Base-by-base conservation (phyloP, 2,329 filamentous ascomycete species). In the Akanthomyces muscarius region DNA sequence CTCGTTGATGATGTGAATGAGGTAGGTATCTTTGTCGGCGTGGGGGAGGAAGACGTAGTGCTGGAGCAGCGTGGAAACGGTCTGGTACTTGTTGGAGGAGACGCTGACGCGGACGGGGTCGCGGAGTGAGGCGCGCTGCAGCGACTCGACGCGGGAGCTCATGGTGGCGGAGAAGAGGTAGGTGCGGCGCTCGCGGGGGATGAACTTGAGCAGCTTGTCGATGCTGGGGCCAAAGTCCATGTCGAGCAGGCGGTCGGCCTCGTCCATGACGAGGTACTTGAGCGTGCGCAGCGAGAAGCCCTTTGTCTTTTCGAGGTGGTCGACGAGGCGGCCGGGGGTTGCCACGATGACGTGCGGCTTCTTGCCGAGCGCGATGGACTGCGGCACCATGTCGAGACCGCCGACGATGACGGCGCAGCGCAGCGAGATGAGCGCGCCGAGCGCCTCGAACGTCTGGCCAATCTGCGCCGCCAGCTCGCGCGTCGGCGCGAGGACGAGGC, bases 281-380 rank as follows among this genome's bases (percentile, higher is more conserved):
- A 97, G 80, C 4, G 84, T 83, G 36, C 89, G 85, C 55, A 98
- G 79, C 1, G 89, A 93, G 77, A 99, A 98, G 13, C 95, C 94
- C 75, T 97, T 97, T 2, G 95, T 99, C 77, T 97, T 97, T 74
- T 98, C 92, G 10, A 98, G 80, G 70, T 99, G 95, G 71, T 98
- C 95, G 5, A 97, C 81, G 25, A 97, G 79, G 63, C 94, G 86
- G 59, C 93, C 94, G 0, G 94, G 94, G 0, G 94, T 97, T 0
- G 94, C 94, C 45, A 98, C 93, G 25, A 98, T 81, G 28, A 99
- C 88, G 71, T 99, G 95, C 8, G 95, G 95, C 70, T 94, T 94
- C 82, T 97, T 97, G n/a, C 90, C 92, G 0, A 99, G 84, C 0
- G 93, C 90, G 66, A 99, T 96, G 1, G 90, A 78, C 74, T 99